These are phyloP conservation scores for Phytophthora kernoviae DNA, from an alignment of 352 stramenopile genomes.

Conservation along the genomic window DNA sequence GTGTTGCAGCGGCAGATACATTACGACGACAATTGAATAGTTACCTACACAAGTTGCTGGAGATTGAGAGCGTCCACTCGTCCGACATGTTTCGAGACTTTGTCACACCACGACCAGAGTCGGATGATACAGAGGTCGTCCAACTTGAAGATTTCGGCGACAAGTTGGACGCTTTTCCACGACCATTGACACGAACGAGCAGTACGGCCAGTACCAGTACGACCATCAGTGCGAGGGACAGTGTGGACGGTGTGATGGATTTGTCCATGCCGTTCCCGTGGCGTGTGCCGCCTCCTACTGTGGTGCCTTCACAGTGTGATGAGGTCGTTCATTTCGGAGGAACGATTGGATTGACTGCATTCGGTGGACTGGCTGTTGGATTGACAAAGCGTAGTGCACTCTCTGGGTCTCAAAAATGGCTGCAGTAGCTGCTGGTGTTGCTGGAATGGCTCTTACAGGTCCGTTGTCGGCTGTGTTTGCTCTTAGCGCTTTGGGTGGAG, in stretches of 20 bases:
- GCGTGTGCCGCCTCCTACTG: conserved; percentile 15
- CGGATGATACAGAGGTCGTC: conserved; percentile 36
- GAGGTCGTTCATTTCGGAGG: conserved; percentile 50
- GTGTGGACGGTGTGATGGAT: conserved; percentile 14
- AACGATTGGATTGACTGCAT: conserved; percentile 44
- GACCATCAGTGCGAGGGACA: conserved; percentile 26
- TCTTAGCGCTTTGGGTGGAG: conserved; percentile 54
- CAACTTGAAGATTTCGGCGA: conserved; percentile 4
- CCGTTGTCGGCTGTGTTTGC: conserved; percentile 59
- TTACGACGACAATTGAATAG: conserved; percentile 57
- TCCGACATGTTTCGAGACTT: conserved; percentile 50
- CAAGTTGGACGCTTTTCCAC: conserved; percentile 6
- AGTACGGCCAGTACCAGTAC: conserved; percentile 26
- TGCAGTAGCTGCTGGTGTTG: conserved; percentile 55
- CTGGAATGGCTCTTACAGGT: conserved; percentile 55
- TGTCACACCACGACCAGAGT: conserved; percentile 43
- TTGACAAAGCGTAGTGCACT: conserved; percentile 61
- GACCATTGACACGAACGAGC: conserved; percentile 11
- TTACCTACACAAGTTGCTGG: conserved; percentile 67
- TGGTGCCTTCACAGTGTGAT: conserved; percentile 37
- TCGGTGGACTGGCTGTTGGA: conserved; percentile 56
- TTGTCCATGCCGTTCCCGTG: conserved; percentile 21
- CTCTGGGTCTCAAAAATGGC: conserved; percentile 60
- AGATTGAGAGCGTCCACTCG: conserved; percentile 53
- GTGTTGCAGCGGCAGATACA: conserved; percentile 36